Evolutionary conservation across 2,329 filamentous ascomycete species (phyloP), one percentile per base, ranked within the genome.

Genomic region (Trichoderma oligosporum): DNA sequence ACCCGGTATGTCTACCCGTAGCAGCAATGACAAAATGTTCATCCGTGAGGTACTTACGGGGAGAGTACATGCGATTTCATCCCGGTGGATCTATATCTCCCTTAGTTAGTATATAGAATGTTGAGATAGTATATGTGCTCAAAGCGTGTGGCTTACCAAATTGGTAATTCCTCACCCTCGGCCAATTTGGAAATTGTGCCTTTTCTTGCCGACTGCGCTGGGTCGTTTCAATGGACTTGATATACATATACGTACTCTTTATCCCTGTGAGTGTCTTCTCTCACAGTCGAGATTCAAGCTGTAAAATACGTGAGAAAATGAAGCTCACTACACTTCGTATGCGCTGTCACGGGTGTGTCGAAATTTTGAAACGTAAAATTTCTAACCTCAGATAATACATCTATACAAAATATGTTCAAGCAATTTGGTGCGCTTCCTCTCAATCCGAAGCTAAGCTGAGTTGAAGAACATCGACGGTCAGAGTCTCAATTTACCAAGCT

Each of bases 1-100:
- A n/a, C n/a, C n/a, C n/a, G n/a, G 48, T 24, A 11, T 6, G 36
- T 20, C 25, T 41, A 22, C 22, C 48, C 35, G 38, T 6, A 7
- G 44, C 44, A 46, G 18, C 27, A 38, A 41, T 45, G 33, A 35
- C n/a, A 46, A 55, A 22, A 33, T 7, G 20, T 54, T 54, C 51
- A 54, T 54, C 52, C 52, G 52, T n/a, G 52, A 22, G 6, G 41
- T n/a, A 16, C 41, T 12, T 25, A 12, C 49, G 38, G 31, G 41
- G 51, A 54, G 51, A 54, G 51, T 27, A 44, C 35, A 8, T 44
- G 41, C 0, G 16, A 24, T 25, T 18, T 22, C 7, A 24, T 35
- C 18, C 7, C 6, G 12, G 2, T 39, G 4, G 18, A 39, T 14
- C 16, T 24, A 20, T 12, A 41, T 22, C 22, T 4, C 7, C 7